Conservation (phyloP, 257 asterid species). For the Nicotiana tabacum region DNA sequence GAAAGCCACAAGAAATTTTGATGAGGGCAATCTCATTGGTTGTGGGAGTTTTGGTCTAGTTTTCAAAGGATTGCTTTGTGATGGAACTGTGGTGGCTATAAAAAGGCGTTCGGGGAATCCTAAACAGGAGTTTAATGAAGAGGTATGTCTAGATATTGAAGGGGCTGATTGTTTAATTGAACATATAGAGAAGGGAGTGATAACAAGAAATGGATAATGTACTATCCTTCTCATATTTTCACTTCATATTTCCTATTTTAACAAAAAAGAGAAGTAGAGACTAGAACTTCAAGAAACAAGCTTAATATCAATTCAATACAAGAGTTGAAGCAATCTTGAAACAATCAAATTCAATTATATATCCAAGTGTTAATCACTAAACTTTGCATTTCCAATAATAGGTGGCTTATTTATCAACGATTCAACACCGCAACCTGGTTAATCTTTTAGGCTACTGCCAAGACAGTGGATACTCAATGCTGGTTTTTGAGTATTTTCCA, state of each 20-base stretch:
- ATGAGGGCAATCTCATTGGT: slow-evolving; percentile 60
- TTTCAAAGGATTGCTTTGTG: slow-evolving; percentile 63
- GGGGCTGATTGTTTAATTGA: not conserved
- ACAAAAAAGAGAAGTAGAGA: not conserved
- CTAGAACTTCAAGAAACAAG: not conserved
- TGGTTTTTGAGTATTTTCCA: slow-evolving; percentile 61
- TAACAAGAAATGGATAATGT: not conserved
- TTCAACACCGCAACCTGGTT: slow-evolving; percentile 60
- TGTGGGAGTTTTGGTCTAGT: slow-evolving; percentile 60
- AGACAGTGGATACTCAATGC: slow-evolving; percentile 58
- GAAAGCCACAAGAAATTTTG: slow-evolving; percentile 54
- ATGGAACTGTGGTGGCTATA: slow-evolving; percentile 69
- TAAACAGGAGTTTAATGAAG: slow-evolving; percentile 37
- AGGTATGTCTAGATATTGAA: slow-evolving; percentile 29
- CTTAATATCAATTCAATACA: not conserved
- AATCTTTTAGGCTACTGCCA: slow-evolving; percentile 64
- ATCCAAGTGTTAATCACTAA: not conserved
- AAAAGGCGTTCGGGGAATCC: slow-evolving; percentile 46
- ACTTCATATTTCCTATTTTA: not conserved
- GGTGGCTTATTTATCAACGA: slow-evolving; percentile 46
- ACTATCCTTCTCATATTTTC: not conserved
- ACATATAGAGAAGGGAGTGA: not conserved
- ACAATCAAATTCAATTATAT: not conserved
- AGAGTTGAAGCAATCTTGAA: not conserved
- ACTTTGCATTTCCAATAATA: slow-evolving; percentile 21